Conservation (phyloP, 1,284 basidiomycete species). For the Ganoderma sp. region DNA sequence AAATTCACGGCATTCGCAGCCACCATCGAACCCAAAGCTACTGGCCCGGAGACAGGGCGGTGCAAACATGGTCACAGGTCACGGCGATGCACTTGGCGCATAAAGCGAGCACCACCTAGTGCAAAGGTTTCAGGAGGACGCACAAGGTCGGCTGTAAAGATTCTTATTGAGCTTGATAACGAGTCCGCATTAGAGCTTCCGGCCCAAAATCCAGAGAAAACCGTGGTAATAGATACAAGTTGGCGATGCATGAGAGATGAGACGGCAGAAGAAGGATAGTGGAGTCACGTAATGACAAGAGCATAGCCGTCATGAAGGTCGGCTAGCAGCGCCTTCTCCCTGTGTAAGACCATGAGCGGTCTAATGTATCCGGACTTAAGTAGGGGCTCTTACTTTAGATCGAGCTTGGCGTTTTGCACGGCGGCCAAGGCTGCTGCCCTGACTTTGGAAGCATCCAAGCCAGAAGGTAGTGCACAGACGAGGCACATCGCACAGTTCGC, state of each 20-base stretch:
- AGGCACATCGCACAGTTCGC: slow-evolving; percentile 64
- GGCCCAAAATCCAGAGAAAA: slow-evolving; percentile 25
- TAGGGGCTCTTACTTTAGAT: slow-evolving; percentile 49
- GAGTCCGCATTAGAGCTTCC: slow-evolving; percentile 9
- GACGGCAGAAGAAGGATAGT: slow-evolving; percentile 23
- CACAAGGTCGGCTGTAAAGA: neutral
- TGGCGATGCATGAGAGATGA: slow-evolving; percentile 8
- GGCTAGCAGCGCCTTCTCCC: slow-evolving; percentile 57
- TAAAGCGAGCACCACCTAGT: neutral
- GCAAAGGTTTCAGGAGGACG: neutral
- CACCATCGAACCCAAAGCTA: no score
- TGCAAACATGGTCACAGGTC: no score
- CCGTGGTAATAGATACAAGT: slow-evolving; percentile 33
- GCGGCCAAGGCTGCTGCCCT: slow-evolving; percentile 51
- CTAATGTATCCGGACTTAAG: slow-evolving; percentile 4
- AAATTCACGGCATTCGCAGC: no score
- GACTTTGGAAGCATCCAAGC: slow-evolving; percentile 47
- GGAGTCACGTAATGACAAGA: slow-evolving; percentile 56
- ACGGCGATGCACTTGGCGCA: no score
- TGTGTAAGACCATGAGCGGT: slow-evolving; percentile 34
- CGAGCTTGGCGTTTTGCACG: slow-evolving; percentile 51
- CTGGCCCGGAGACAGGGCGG: no score
- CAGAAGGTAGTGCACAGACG: slow-evolving; percentile 55
- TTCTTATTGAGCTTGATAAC: neutral
- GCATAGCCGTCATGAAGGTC: slow-evolving; percentile 59